Conservation (phyloP, 176 grass and related monocot species). For the Echinochloa phyllopogon region DNA sequence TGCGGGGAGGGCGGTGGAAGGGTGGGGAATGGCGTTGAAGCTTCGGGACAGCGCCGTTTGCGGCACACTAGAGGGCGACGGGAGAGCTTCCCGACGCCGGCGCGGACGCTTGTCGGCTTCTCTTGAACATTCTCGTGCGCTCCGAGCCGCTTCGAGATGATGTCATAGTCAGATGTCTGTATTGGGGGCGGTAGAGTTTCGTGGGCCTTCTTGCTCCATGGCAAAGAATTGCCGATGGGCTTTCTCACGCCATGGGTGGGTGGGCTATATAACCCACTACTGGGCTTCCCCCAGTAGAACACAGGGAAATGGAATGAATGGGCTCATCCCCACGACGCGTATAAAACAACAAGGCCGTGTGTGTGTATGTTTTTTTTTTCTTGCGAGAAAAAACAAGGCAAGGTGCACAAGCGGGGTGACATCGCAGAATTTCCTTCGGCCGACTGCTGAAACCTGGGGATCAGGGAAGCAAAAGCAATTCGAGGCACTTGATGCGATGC, state of each 20-base stretch:
- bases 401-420: neutral
- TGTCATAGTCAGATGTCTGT: neutral
- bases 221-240: neutral
- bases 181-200: neutral
- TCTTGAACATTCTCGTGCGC: slow-evolving; percentile 50
- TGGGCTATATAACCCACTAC: neutral
- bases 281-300: no score
- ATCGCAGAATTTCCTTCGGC: neutral
- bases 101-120: slow-evolving; percentile 25
- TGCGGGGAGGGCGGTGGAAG: neutral
- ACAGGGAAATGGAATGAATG: no score
- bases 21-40: slow-evolving; percentile 40
- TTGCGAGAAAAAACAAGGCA: neutral
- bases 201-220: neutral
- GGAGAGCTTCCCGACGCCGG: slow-evolving; percentile 14
- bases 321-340: no score
- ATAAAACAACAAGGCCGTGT: no score
- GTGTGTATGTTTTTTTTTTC: no score
- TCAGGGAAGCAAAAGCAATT: no score
- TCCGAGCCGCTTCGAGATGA: neutral
- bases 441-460: no score
- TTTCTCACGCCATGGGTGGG: neutral
- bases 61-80: neutral
- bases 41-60: slow-evolving; percentile 26
- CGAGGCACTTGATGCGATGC: no score